phyloP scores from a whole-genome alignment of 108 stramenopile species.

The Skeletonema menzelii region DNA sequence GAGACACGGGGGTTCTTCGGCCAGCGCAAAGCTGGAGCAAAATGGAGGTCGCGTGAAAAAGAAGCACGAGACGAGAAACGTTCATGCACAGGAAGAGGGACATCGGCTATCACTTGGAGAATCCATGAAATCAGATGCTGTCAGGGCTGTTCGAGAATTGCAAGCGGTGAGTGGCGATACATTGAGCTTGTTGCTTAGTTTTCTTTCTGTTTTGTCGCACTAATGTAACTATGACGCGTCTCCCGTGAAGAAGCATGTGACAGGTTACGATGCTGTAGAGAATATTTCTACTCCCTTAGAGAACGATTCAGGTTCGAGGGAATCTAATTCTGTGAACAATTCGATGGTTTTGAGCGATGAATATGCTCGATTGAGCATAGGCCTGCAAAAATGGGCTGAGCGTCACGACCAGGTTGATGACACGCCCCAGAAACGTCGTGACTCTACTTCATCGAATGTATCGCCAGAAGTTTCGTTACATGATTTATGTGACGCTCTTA shows the following conservation, averaged over 20 bases:
- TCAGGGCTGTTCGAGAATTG: slow-evolving; percentile 57
- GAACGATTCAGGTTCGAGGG: neutral
- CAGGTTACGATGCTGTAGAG: slow-evolving; percentile 31
- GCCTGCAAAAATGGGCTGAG: slow-evolving; percentile 69
- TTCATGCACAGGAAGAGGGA: slow-evolving; percentile 1
- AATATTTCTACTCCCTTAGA: neutral
- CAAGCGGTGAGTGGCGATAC: slow-evolving; percentile 30
- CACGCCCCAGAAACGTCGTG: slow-evolving; percentile 19
- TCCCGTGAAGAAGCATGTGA: neutral
- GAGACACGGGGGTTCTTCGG: slow-evolving; percentile 59
- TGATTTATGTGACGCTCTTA: slow-evolving; percentile 24
- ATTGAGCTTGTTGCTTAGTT: neutral
- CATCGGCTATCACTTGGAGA: slow-evolving; percentile 19
- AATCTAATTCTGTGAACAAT: slow-evolving; percentile 18
- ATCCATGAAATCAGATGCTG: slow-evolving; percentile 42
- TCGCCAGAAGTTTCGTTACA: slow-evolving; percentile 42
- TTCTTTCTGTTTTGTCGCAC: neutral
- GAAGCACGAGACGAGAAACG: slow-evolving; percentile 14
- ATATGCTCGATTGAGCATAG: slow-evolving; percentile 58
- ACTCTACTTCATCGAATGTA: slow-evolving; percentile 27
- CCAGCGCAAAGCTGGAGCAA: neutral
- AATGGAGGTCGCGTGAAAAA: slow-evolving; percentile 13
- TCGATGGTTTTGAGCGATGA: slow-evolving; percentile 48
- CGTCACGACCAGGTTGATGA: slow-evolving; percentile 29
- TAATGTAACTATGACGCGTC: neutral